A percentile compares a stretch with the other conserved stretches of the same genome.
Evolutionary conservation across 148 eudicot genomes (phyloP).

Genomic region (Fagopyrum tataricum): DNA sequence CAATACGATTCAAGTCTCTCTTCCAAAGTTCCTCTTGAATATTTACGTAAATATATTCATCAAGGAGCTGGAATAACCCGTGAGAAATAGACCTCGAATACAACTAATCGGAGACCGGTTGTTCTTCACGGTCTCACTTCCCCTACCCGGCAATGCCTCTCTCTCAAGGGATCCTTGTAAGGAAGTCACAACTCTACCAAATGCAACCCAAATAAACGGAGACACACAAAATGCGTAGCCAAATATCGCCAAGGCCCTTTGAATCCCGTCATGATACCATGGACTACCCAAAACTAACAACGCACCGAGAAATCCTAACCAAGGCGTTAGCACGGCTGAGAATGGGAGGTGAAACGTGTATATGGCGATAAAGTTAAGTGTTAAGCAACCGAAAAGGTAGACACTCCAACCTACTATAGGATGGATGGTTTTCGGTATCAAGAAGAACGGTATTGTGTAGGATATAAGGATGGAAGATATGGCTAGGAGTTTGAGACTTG

Average conservation of each 20-base stretch:
- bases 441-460: slow-evolving; percentile 55
- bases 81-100: no score
- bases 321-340: slow-evolving; percentile 53
- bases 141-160: slow-evolving; percentile 68
- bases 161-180: slow-evolving; percentile 59
- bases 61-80: no score
- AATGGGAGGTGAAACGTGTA: slow-evolving; percentile 63
- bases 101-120: background rate
- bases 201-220: slow-evolving; percentile 50
- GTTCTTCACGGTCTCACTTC: slow-evolving; percentile 41
- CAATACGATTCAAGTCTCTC: background rate
- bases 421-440: slow-evolving; percentile 74
- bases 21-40: background rate
- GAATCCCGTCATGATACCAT: slow-evolving; percentile 58
- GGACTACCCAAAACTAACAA: slow-evolving; percentile 75
- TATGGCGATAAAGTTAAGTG: slow-evolving; percentile 44
- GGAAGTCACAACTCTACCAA: slow-evolving; percentile 33
- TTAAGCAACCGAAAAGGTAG: slow-evolving; percentile 60
- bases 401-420: slow-evolving; percentile 86
- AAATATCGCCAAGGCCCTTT: slow-evolving; percentile 55
- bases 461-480: slow-evolving; percentile 54
- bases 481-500: slow-evolving; percentile 49
- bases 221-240: slow-evolving; percentile 64
- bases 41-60: no score
- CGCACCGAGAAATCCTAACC: slow-evolving; percentile 56